Conservation (phyloP, 2,329 filamentous ascomycete genomes). For the Exophiala lecanii-corni region DNA sequence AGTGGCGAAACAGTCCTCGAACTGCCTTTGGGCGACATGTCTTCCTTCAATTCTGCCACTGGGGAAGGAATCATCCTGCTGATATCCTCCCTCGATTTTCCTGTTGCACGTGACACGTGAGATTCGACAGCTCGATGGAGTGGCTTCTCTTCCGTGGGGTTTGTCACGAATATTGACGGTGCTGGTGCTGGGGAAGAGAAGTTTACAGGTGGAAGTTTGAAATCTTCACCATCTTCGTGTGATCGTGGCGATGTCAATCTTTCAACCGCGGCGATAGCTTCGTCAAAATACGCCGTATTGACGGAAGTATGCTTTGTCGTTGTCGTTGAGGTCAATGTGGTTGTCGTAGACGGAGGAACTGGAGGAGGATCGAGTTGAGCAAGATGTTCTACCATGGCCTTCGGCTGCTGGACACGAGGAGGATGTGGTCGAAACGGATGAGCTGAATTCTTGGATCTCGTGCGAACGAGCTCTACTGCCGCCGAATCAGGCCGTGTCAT, state of each 20-base stretch:
- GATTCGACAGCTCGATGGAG: conserved; percentile 1
- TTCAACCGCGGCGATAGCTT: conserved; percentile 27
- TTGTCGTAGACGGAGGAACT: conserved; percentile 1
- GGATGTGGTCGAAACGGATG: not conserved
- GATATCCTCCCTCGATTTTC: conserved; percentile 14
- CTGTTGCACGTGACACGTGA: not conserved
- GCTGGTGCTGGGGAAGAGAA: conserved; percentile 3
- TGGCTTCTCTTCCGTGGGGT: not conserved
- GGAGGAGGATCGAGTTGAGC: conserved; percentile 1
- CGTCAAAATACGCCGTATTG: conserved; percentile 24
- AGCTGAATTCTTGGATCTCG: conserved; percentile 12
- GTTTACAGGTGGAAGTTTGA: conserved; percentile 4
- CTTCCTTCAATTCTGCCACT: conserved; percentile 20
- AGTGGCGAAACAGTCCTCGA: not conserved
- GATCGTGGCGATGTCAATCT: conserved; percentile 15
- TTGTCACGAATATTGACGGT: not conserved
- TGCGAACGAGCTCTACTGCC: conserved; percentile 23
- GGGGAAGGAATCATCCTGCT: conserved; percentile 22
- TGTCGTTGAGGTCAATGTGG: conserved; percentile 4
- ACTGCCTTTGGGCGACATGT: conserved; percentile 13
- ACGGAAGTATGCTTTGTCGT: conserved; percentile 22
- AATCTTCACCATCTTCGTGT: not conserved
- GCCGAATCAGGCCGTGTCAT: conserved; percentile 26
- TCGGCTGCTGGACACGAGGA: not conserved
- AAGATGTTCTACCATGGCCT: not conserved